Evolutionary conservation across 306 rosid genomes (phyloP).

Genomic region (Nissolia schottii): DNA sequence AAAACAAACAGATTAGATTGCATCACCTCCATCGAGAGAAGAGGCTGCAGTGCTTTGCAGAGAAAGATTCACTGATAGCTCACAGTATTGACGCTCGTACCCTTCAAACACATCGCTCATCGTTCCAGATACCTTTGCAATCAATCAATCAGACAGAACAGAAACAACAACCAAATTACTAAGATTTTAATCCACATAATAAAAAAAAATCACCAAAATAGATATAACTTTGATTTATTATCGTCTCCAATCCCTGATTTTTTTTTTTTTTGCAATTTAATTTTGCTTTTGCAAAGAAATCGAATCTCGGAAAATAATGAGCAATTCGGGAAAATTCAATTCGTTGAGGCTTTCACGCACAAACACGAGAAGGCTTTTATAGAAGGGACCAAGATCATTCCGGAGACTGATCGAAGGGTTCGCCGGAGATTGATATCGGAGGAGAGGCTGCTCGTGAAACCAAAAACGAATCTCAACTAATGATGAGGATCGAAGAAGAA

Average conservation of each 20-base stretch:
- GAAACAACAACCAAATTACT: background rate
- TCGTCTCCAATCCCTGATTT: background rate
- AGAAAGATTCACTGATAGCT: slow-evolving; percentile 45
- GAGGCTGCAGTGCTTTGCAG: slow-evolving; percentile 44
- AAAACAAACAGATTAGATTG: background rate
- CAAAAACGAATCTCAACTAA: background rate
- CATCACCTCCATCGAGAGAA: slow-evolving; percentile 46
- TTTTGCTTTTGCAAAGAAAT: background rate
- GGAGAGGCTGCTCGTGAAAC: slow-evolving; percentile 10
- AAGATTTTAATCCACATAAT: background rate
- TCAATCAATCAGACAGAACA: slow-evolving; percentile 3
- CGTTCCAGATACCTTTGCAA: slow-evolving; percentile 18
- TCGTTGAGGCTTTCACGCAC: background rate
- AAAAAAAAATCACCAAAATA: background rate
- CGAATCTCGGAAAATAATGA: background rate
- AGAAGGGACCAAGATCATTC: background rate
- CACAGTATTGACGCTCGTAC: slow-evolving; percentile 54
- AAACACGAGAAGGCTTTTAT: background rate
- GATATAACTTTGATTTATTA: background rate
- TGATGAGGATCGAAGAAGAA: background rate
- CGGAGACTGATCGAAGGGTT: background rate
- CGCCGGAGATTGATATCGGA: slow-evolving; percentile 10
- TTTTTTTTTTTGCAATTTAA: too few species aligned
- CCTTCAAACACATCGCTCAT: slow-evolving; percentile 43
- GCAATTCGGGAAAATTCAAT: background rate